Evolutionary conservation across 768 basidiomycete species (phyloP).

Genomic region (Serendipita sp.): DNA sequence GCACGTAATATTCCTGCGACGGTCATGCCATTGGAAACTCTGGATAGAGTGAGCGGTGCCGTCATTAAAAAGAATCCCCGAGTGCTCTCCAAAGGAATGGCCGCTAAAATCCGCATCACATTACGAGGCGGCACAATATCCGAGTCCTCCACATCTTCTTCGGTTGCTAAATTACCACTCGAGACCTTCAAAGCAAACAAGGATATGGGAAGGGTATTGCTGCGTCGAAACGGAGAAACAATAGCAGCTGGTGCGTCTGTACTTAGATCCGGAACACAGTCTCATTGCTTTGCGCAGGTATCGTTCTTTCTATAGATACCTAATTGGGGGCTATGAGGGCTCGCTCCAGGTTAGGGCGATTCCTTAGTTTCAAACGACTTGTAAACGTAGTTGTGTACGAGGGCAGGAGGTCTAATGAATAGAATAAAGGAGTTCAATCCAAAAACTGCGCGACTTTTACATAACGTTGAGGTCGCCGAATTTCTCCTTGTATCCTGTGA

Average conservation of each 20-base stretch:
- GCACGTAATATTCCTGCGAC: conserved; percentile 85
- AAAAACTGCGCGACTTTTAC: conserved; percentile 31
- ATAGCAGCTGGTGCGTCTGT: conserved; percentile 63
- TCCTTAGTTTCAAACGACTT: neutral
- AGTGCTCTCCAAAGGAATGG: conserved; percentile 67
- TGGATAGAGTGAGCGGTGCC: conserved; percentile 65
- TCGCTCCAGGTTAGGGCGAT: neutral
- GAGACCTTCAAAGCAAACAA: conserved; percentile 82
- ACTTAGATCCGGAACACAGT: neutral
- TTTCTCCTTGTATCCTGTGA: conserved; percentile 80
- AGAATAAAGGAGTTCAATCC: neutral
- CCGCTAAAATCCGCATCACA: conserved; percentile 75
- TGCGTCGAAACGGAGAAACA: conserved; percentile 83
- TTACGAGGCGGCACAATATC: conserved; percentile 43
- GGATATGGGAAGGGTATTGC: conserved; percentile 85
- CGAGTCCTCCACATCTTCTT: conserved; percentile 28
- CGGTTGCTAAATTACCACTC: conserved; percentile 48
- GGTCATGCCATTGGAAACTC: conserved; percentile 57
- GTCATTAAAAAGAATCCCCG: conserved; percentile 68
- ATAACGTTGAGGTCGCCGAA: conserved; percentile 88
- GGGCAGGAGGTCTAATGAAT: neutral
- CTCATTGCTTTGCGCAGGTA: neutral
- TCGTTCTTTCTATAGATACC: neutral
- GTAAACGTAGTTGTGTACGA: neutral
- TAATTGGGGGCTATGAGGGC: neutral